Percentiles rank a stretch among this genome's conserved stretches.
Conservation (phyloP, 495 filamentous ascomycete genomes). For the Penicillium diatomitis region DNA sequence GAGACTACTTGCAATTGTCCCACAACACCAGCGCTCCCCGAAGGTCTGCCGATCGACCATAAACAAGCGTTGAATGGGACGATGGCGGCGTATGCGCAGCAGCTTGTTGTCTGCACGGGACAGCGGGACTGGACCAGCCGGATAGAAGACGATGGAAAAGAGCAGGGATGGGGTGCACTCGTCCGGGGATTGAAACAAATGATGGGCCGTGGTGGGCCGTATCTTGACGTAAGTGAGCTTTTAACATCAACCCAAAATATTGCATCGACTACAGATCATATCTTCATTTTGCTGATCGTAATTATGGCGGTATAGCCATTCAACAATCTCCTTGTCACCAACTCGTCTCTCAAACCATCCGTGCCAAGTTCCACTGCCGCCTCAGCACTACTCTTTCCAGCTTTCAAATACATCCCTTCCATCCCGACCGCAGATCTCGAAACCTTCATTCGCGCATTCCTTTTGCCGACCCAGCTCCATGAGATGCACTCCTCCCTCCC, state of each 20-base stretch:
- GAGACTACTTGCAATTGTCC: slow-evolving; percentile 64
- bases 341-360: slow-evolving; percentile 54
- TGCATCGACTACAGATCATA: too few relatives aligned
- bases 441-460: slow-evolving; percentile 30
- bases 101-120: slow-evolving; percentile 76
- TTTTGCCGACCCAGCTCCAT: slow-evolving; percentile 50
- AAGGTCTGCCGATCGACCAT: slow-evolving; percentile 67
- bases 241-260: not conserved
- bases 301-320: slow-evolving; percentile 49
- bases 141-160: slow-evolving; percentile 54
- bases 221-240: slow-evolving; percentile 54
- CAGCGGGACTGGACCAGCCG: slow-evolving; percentile 66
- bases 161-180: slow-evolving; percentile 42
- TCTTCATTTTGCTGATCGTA: too few relatives aligned
- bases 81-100: slow-evolving; percentile 70
- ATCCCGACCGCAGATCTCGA: slow-evolving; percentile 42
- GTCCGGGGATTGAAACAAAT: slow-evolving; percentile 61
- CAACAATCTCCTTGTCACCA: slow-evolving; percentile 67
- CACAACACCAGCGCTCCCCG: slow-evolving; percentile 52
- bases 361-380: slow-evolving; percentile 33
- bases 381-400: slow-evolving; percentile 65
- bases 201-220: slow-evolving; percentile 55
- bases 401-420: slow-evolving; percentile 66
- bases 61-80: slow-evolving; percentile 58
- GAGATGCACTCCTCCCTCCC: slow-evolving; percentile 45